Conservation (phyloP, 208 protist species). For the Vickermania spadyakhi region DNA sequence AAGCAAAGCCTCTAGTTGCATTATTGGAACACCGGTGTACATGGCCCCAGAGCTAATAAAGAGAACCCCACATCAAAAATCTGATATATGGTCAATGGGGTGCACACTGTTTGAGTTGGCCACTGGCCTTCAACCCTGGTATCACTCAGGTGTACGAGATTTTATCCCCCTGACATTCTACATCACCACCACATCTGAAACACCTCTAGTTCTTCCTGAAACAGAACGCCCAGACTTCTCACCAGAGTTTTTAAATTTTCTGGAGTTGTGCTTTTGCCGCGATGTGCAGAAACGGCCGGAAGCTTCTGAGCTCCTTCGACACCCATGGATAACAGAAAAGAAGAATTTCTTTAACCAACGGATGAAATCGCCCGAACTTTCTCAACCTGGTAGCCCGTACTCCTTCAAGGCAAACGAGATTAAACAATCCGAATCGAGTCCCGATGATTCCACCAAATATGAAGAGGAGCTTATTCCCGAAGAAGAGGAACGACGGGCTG, state of each 20-base stretch:
- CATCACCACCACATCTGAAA: slow-evolving; percentile 75
- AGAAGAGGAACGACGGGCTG: slow-evolving; percentile 11
- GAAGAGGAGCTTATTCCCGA: not conserved
- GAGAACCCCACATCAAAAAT: slow-evolving; percentile 66
- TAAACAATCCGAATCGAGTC: not conserved
- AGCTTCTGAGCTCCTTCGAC: slow-evolving; percentile 59
- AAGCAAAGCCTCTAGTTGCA: slow-evolving; percentile 68
- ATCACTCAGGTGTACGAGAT: slow-evolving; percentile 70
- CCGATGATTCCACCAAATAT: not conserved
- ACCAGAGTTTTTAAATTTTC: slow-evolving; percentile 71
- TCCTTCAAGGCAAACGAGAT: not conserved
- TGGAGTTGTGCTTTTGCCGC: slow-evolving; percentile 81
- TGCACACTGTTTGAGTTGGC: slow-evolving; percentile 85
- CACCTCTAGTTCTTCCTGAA: slow-evolving; percentile 50
- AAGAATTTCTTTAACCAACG: slow-evolving; percentile 1
- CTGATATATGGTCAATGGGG: slow-evolving; percentile 86
- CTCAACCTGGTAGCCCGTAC: not conserved
- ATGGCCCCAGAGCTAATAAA: slow-evolving; percentile 89
- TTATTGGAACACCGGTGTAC: slow-evolving; percentile 87
- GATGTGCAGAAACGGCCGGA: slow-evolving; percentile 53
- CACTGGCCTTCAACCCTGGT: slow-evolving; percentile 75
- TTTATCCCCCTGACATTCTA: slow-evolving; percentile 85
- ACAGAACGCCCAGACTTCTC: slow-evolving; percentile 49
- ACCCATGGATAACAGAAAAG: slow-evolving; percentile 72
- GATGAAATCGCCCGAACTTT: not conserved